These are phyloP conservation scores for Tetracladium maxilliforme DNA, from an alignment of 2,329 filamentous ascomycete genomes.

Conservation along the genomic window DNA sequence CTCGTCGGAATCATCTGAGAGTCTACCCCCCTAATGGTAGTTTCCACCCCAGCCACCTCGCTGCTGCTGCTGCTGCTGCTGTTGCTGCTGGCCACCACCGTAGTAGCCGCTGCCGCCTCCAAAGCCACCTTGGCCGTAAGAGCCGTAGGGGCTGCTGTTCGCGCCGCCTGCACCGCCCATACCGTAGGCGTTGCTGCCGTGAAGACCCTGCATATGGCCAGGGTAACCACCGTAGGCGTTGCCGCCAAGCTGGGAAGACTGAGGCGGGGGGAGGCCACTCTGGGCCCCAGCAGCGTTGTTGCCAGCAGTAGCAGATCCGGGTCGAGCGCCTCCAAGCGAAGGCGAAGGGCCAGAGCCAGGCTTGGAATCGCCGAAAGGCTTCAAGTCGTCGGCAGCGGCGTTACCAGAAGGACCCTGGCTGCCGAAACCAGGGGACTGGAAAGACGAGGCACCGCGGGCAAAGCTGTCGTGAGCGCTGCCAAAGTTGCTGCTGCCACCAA, in stretches of 20 bases:
- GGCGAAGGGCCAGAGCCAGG: slow-evolving; percentile 16
- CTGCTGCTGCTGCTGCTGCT: no score
- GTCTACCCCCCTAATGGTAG: no score
- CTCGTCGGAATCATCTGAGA: no score
- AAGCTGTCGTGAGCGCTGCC: slow-evolving; percentile 16
- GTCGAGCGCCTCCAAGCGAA: slow-evolving; percentile 15
- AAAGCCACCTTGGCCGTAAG: slow-evolving; percentile 25
- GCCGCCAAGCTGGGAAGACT: slow-evolving; percentile 15
- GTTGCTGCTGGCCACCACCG: slow-evolving; percentile 13
- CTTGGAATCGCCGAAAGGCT: slow-evolving; percentile 19
- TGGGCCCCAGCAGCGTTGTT: slow-evolving; percentile 12
- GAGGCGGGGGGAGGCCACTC: slow-evolving; percentile 14
- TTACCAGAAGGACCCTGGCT: no score
- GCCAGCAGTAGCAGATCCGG: slow-evolving; percentile 19
- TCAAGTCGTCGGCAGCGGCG: slow-evolving; percentile 16
- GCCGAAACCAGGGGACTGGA: no score
- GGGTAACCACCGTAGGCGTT: slow-evolving; percentile 19
- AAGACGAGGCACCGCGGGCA: slow-evolving; percentile 14
- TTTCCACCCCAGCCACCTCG: slow-evolving; percentile 32
- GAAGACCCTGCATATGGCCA: slow-evolving; percentile 15
- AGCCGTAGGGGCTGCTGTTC: slow-evolving; percentile 23
- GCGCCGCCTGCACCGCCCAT: slow-evolving; percentile 32
- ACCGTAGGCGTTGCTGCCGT: slow-evolving; percentile 15
- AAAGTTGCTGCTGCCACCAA: slow-evolving; percentile 15
- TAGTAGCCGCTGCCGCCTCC: slow-evolving; percentile 21